Evolutionary conservation across 106 monocot species (phyloP), one percentile per base, ranked within the genome.

Genomic region (Gastrodia elata): DNA sequence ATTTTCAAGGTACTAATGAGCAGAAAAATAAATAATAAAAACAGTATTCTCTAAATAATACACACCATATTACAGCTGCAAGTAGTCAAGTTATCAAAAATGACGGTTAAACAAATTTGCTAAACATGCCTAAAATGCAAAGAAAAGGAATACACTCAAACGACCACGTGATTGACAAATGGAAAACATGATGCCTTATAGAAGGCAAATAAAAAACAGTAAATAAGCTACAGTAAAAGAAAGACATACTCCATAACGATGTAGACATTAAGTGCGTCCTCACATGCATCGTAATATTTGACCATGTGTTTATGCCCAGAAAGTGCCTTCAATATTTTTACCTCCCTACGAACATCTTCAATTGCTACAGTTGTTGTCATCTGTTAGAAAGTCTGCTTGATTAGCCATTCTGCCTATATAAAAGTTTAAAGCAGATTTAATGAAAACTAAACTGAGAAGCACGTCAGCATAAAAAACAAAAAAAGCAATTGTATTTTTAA

Each of bases 211-310:
- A 67, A 5, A 35, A 38, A 37, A 7, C 37, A 67, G 67, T 8
- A 5, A 67, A 67, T 67, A 37, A 67, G 34, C 67, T 36, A 67
- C 67, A 6, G 34, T 36, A 37, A 36, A 30, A 52, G 30, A 37
- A 67, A 22, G 67, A 38, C 89, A 83, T 96, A 96, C 96, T 96
- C 96, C 96, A 96, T 96, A 52, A 92, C 80, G 79, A 96, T 82
- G 85, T 90, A 96, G 85, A 96, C 96, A 73, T 92, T 96, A 76
- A 87, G 82, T 65, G 80, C 84, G 76, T 96, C 96, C 83, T 96
- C 96, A 88, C 85, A 96, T 86, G 96, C 92, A 92, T 96, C 96
- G 82, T 90, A 84, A 77, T 84, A 96, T 80, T 88, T 92, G 79
- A 92, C 82, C 26, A 96, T 64, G 78, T 92, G 85, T 71, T 67